A percentile compares a stretch with the other conserved stretches of the same genome.
Conservation (phyloP, 1,139 yeast genomes). For the Zygosaccharomyces sapae region DNA sequence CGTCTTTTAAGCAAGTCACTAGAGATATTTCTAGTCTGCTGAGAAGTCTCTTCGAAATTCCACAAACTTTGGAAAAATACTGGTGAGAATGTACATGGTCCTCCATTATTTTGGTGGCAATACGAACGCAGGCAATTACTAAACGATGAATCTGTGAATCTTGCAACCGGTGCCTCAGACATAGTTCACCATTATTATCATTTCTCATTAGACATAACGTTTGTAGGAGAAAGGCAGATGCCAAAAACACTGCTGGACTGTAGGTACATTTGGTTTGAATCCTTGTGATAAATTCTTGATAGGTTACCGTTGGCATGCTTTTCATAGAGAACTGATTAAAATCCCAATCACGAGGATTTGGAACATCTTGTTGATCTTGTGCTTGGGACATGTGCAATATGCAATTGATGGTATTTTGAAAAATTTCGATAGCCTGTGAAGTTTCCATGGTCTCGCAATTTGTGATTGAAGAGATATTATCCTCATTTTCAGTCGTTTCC, state of each 20-base stretch:
- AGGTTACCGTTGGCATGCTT: conserved; percentile 28
- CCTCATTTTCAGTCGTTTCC: neutral
- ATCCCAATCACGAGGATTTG: conserved; percentile 1
- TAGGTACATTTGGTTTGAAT: conserved; percentile 33
- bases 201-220: conserved; percentile 39
- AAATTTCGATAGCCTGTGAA: conserved; percentile 21
- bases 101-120: conserved; percentile 50
- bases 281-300: conserved; percentile 25
- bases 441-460: conserved; percentile 8
- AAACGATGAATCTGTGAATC: conserved; percentile 45
- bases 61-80: conserved; percentile 52
- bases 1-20: conserved; percentile 32
- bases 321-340: conserved; percentile 28
- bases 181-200: conserved; percentile 38
- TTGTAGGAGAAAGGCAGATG: conserved; percentile 30
- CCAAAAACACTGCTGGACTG: conserved; percentile 27
- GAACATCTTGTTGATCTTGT: conserved; percentile 1
- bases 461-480: neutral
- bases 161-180: conserved; percentile 35
- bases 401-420: conserved; percentile 19
- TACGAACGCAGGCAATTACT: conserved; percentile 45
- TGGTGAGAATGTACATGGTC: conserved; percentile 49
- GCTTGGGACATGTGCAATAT: conserved; percentile 17
- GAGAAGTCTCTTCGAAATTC: conserved; percentile 45
- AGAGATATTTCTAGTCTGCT: conserved; percentile 47